Evolutionary conservation across 2,329 filamentous ascomycete species (phyloP).

Genomic region (Apiospora rasikravindrae): DNA sequence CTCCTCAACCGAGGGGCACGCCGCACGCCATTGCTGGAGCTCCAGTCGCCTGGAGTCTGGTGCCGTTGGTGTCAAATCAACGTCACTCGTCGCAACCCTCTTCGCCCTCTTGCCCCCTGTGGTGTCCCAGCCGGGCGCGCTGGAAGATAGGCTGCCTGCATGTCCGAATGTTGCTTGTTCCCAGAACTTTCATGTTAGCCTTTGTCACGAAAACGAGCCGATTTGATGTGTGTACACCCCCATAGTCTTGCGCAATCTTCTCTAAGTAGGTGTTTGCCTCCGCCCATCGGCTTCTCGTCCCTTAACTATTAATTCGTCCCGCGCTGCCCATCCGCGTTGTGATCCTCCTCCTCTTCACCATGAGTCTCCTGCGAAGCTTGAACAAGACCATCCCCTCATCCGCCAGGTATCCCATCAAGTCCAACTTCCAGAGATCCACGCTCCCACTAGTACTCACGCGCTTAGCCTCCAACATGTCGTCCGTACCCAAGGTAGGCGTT

Average conservation of each 20-base stretch:
- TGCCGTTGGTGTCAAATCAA: slow-evolving; percentile 1
- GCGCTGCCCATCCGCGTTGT: not conserved
- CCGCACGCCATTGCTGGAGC: not conserved
- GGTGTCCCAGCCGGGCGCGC: not conserved
- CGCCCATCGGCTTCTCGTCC: slow-evolving; percentile 19
- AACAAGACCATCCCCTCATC: slow-evolving; percentile 32
- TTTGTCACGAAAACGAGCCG: not conserved
- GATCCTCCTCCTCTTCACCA: slow-evolving; percentile 26
- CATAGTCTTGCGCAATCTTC: not conserved
- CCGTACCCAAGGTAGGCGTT: slow-evolving; percentile 26
- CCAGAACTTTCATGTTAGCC: not conserved
- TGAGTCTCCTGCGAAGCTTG: slow-evolving; percentile 35
- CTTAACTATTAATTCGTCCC: slow-evolving; percentile 17
- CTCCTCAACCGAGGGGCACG: not conserved
- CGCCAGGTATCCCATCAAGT: slow-evolving; percentile 32
- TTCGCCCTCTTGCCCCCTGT: too few species aligned
- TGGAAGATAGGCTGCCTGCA: not conserved
- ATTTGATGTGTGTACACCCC: not conserved
- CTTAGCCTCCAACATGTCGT: slow-evolving; percentile 36
- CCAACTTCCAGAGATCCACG: slow-evolving; percentile 37
- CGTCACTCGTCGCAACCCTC: not conserved
- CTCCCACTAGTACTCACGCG: slow-evolving; percentile 36
- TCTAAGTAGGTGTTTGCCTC: slow-evolving; percentile 18
- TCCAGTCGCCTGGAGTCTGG: not conserved
- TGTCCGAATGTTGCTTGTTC: not conserved